Base-by-base conservation (phyloP, 139 green algal genomes). In the Chlorella sp. region DNA sequence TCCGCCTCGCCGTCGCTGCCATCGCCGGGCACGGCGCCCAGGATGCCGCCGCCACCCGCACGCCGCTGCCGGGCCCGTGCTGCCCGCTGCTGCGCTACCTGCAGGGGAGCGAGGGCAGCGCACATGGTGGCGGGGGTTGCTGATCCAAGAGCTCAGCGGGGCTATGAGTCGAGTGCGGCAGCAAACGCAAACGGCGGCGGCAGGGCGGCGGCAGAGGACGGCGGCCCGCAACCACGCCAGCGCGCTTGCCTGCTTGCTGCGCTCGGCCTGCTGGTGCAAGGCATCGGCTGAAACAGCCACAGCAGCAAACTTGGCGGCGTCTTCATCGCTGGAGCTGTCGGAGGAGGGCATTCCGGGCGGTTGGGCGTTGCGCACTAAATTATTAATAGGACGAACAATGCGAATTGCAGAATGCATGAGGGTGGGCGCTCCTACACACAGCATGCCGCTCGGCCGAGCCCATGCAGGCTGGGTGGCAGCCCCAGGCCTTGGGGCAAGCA, bases 51-150 rank as follows among this genome's bases (percentile, higher is more conserved):
- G 9, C 82, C 82, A 0, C 82, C 82, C 0, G 70, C 82, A 8
- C 70, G 43, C 17, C 82, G 74, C 36, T 82, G 70, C 26, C 46
- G 46, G 11, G 82, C 82, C n/a, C 78, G 78, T 32, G 78, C 78
- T 6, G 60, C 38, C 9, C 78, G 60, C 38, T 62, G 60, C 43
- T 83, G 41, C 14, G 78, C 40, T 41, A 72, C 38, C 56, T 82
- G 76, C 26, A 46, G 8, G 34, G 48, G n/a, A n/a, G 9, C 30
- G 44, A 34, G 7, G 26, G 40, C 2, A 3, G 6, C 36, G n/a
- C 11, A 11, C 68, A 46, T n/a, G n/a, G n/a, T n/a, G n/a, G n/a
- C n/a, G n/a, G n/a, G n/a, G n/a, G n/a, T n/a, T n/a, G n/a, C n/a
- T n/a, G n/a, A n/a, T n/a, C n/a, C n/a, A n/a, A n/a, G n/a, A n/a